Evolutionary conservation across 106 monocot genomes (phyloP).

Genomic region (Ottelia alismoides): DNA sequence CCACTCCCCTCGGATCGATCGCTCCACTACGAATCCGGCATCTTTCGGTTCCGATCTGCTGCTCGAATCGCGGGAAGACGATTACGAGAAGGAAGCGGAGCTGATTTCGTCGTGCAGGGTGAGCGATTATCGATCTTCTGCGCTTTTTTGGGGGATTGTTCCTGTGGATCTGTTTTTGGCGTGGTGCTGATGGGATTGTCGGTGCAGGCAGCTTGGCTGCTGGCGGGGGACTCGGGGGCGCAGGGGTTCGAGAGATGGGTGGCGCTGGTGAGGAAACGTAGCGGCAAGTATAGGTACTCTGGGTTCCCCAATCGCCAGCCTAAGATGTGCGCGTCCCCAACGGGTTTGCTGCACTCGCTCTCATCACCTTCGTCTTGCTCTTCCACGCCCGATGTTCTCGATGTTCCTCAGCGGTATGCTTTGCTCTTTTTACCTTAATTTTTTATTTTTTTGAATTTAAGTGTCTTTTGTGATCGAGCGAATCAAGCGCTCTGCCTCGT

Average conservation of each 20-base stretch:
- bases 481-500: no score
- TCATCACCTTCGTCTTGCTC: slow-evolving; percentile 8
- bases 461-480: no score
- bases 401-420: background rate
- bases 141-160: background rate
- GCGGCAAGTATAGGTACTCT: slow-evolving; percentile 26
- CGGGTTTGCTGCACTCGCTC: slow-evolving; percentile 4
- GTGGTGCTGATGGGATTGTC: background rate
- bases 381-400: slow-evolving; percentile 3
- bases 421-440: no score
- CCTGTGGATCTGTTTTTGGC: background rate
- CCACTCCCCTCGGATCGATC: background rate
- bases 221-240: slow-evolving; percentile 14
- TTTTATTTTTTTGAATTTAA: no score
- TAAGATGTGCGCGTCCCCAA: slow-evolving; percentile 16
- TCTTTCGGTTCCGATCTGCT: no score
- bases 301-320: slow-evolving; percentile 31
- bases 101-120: background rate
- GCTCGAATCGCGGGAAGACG: background rate
- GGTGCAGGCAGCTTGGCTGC: slow-evolving; percentile 21
- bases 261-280: slow-evolving; percentile 39
- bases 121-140: background rate
- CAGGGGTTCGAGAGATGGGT: slow-evolving; percentile 52
- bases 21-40: no score
- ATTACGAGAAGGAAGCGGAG: background rate